Base-by-base conservation (phyloP, 352 stramenopile genomes). In the Phytopythium aichiense region DNA sequence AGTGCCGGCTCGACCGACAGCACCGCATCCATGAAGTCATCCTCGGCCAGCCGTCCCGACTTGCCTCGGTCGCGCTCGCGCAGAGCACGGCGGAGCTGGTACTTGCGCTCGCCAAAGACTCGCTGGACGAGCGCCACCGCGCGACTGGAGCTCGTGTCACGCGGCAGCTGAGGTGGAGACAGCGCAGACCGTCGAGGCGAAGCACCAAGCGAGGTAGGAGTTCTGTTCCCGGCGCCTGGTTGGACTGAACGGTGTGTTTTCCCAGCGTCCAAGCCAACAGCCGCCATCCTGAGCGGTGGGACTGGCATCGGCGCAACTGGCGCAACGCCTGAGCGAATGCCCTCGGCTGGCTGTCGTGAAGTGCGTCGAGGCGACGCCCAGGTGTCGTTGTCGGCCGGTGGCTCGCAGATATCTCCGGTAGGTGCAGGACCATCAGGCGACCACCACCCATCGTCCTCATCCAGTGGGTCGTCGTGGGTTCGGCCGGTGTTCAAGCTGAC, bases 11-110 rank as follows among this genome's bases (percentile, higher is more conserved):
- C 75, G 28, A 93, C 60, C 8, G 71, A 73, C 57, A 82, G 48
- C 51, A 94, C 60, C 4, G 83, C 84, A 49, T 82, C 74, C 82
- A 93, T 92, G 61, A 95, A 93, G 58, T 72, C 79, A 63, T 92
- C 84, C 73, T 94, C 84, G 0, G 61, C 46, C 13, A 95, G 61
- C 30, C 63, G 63, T 0, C 87, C 84, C 35, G 60, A 81, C 60
- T 81, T 87, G 60, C 88, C 67, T 5, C 45, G 48, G 64, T 93
- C 84, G 50, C 68, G 68, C 20, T 89, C 78, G 11, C 83, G 79
- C 38, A 92, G 57, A 6, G 79, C 76, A 55, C 85, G 87, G 16
- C 84, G 79, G 52, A 95, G 63, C 35, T 87, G 71, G 55, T 94
- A 95, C 63, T 92, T 92, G 4, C 69, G 71, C 4, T 59, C 40